Base-by-base conservation (phyloP, 2,329 filamentous ascomycete genomes). In the Curvularia verruculosa region DNA sequence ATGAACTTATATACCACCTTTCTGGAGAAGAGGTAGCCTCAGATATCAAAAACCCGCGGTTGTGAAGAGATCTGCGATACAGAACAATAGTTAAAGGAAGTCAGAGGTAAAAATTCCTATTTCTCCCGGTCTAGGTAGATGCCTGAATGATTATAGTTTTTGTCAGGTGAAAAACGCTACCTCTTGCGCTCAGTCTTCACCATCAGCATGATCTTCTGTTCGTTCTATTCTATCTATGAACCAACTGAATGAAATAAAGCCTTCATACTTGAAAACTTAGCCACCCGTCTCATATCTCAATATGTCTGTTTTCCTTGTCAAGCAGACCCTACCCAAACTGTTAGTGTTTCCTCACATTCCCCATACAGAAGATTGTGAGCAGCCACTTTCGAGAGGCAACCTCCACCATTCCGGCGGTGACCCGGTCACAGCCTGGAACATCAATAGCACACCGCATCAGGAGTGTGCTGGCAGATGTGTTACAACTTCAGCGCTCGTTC, bases 401-500 rank as follows among this genome's bases (percentile, higher is more conserved):
- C 56, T 50, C 43, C 51, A 57, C 39, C 28, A 26, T 28, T 51
- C 40, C 46, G 52, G 41, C 29, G n/a, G 44, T 45, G 37, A 44
- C 37, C 49, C 39, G 36, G 39, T 41, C 31, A 31, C 37, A 31
- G 50, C 9, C 39, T 52, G 24, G 46, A 23, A 23, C 49, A 43
- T 40, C 19, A 49, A 58, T 55, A 23, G 26, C 29, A 15, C 39
- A 58, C 39, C 24, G 18, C 47, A 24, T 45, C 39, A 46, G 26
- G 28, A 52, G 45, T 69, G 64, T 54, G 65, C 52, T 69, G 66
- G 64, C 65, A 68, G 47, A 52, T 63, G 67, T 72, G 63, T 50
- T 68, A 72, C 69, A 8, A 52, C 51, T 24, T 43, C 31, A 52
- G 44, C 52, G 43, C 37, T 24, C 39, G n/a, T 47, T 29, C 45